phyloP scores from a whole-genome alignment of 495 filamentous ascomycete species.

The Evernia prunastri region DNA sequence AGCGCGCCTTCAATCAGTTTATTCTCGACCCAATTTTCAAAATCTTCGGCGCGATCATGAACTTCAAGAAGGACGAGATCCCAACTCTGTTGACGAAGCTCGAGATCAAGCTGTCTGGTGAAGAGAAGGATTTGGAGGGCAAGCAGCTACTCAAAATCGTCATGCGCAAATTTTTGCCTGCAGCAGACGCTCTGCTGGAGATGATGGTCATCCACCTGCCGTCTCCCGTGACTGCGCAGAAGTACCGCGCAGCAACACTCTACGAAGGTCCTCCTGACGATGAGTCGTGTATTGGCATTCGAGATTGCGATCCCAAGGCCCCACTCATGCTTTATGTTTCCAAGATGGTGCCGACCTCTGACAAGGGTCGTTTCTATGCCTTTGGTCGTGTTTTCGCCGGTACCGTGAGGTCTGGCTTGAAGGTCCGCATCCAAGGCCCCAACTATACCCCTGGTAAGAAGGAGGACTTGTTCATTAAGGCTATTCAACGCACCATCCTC shows the following conservation, averaged over 20 bases:
- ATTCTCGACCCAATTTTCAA: constrained; percentile 99
- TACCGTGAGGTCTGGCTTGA: constrained; percentile 93
- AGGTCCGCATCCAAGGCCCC: constrained; percentile 99
- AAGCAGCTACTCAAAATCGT: constrained; percentile 94
- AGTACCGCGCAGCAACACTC: constrained; percentile 95
- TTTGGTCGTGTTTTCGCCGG: constrained; percentile 99
- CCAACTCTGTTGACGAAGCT: constrained; percentile 79
- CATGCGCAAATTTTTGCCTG: constrained; percentile 97
- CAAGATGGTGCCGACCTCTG: constrained; percentile 99
- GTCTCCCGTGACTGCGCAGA: constrained; percentile 92
- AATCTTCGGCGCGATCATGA: constrained; percentile 92
- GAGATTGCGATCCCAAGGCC: constrained; percentile 94
- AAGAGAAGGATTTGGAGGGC: constrained; percentile 92
- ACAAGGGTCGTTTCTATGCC: constrained; percentile 99
- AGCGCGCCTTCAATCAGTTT: constrained; percentile 99
- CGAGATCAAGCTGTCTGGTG: constrained; percentile 73
- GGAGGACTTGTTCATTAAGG: constrained; percentile 99
- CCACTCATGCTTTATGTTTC: constrained; percentile 99
- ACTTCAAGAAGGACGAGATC: constrained; percentile 97
- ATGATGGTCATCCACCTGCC: constrained; percentile 99
- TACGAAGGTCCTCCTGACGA: constrained; percentile 97
- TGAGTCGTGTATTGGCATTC: constrained; percentile 86
- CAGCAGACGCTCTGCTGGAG: constrained; percentile 95
- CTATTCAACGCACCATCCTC: constrained; percentile 98
- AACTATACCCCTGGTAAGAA: constrained; percentile 98